Evolutionary conservation across 139 green algal species (phyloP), one percentile per base, ranked within the genome.

Genomic region (Chlamydomonas incerta): DNA sequence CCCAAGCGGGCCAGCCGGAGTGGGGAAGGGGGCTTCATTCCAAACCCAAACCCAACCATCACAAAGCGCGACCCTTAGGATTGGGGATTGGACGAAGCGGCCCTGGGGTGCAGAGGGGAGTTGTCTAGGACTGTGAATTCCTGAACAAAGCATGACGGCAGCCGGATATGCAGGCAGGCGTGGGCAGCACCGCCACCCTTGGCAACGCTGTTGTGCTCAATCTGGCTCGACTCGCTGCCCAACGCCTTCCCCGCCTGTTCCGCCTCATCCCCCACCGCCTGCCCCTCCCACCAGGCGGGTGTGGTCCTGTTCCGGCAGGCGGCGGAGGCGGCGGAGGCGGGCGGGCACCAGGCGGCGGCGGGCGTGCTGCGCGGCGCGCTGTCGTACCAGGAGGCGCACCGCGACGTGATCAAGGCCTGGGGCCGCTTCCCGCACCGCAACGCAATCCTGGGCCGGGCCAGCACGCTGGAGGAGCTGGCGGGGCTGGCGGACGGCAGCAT

Each of bases 361-460:
- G 15, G 33, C 46, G 24, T 15, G 6, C 46, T 74, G 46, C 63
- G 63, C 29, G 41, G 21, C 29, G 63, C 63, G 28, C 63, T 67
- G 63, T 9, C 14, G 28, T 94, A 88, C 63, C 85, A 72, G 20
- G 47, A 81, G 33, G 9, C 28, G 18, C 90, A 94, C 73, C 75
- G 83, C 11, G 82, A 92, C 31, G 82, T 93, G 21, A 55, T 93
- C 20, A 79, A 68, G 29, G 65, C 58, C 29, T 93, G 90, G 90
- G 90, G 90, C 0, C 88, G 93, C 35, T 96, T 96, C 86, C 93
- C 93, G 2, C 91, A 95, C 58, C 82, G 93, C n/a, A 96, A 96
- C 88, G 85, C 69, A 1, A 68, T 92, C 47, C 82, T 96, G 52
- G 91, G 91, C 0, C 81, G 93, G 17, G 46, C 86, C 21, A 90